Evolutionary conservation across 495 filamentous ascomycete species (phyloP), one percentile per base, ranked within the genome.

Genomic region (Xylona heveae): DNA sequence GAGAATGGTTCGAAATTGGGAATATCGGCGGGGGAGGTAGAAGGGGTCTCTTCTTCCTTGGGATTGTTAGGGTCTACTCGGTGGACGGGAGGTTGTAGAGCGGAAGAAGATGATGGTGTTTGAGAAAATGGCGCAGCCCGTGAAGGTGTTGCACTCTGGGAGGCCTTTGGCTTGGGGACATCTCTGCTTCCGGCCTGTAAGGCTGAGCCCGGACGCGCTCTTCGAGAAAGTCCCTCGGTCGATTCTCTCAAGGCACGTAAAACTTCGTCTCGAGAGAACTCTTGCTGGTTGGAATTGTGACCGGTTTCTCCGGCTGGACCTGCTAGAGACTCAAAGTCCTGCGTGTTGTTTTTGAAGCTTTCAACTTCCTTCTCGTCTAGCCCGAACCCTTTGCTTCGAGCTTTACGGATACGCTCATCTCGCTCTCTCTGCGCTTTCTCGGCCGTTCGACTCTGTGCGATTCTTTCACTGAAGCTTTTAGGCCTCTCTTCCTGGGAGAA

Each of bases 391-490:
- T 59, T 68, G 38, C 68, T 88, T 38, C 85, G 57, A 32, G 65
- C 63, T 14, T 61, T 62, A 17, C 53, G 57, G 9, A 58, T 48
- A 35, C 70, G 66, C 26, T 77, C 65, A 2, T 50, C 49, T 35
- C 67, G 52, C 24, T 66, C 61, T 35, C 57, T 49, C 12, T 47
- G 50, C 24, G 52, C 42, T 16, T 57, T 58, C 7, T 72, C 67
- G 18, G 53, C 49, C 5, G 47, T 46, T 34, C 68, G 54, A 34
- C 52, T 64, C 37, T 80, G 71, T 0, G 79, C 77, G 37, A 95
- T 67, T 16, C 81, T 60, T 48, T 95, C 81, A 40, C 78, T 92
- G 46, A 94, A 97, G 19, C 68, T 78, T 47, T 76, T 69, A 1
- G 64, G 62, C 28, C 60, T 54, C 14, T 35, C 13, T 23, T 1